Conservation (phyloP, 768 basidiomycete species). For the Neoboletus magnificus region DNA sequence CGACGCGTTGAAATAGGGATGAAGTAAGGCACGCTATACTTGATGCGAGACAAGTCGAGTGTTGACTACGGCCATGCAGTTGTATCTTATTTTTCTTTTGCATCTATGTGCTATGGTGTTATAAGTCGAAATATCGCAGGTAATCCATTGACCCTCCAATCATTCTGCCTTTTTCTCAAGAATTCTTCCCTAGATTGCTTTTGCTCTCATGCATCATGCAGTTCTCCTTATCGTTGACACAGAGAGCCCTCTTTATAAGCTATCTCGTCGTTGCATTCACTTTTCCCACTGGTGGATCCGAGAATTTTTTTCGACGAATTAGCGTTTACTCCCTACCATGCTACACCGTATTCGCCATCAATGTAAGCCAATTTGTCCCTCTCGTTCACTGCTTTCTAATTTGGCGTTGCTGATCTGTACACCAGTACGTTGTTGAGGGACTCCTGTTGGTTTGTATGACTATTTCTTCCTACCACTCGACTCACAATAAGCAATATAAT, state of each 20-base stretch:
- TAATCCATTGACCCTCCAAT: background rate
- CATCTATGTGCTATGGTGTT: slow-evolving; percentile 16
- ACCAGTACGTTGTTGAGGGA: slow-evolving; percentile 17
- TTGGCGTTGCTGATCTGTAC: background rate
- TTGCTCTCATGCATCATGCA: slow-evolving; percentile 12
- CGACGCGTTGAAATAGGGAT: slow-evolving; percentile 7
- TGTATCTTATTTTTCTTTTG: slow-evolving; percentile 20
- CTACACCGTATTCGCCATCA: slow-evolving; percentile 18
- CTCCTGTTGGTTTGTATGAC: slow-evolving; percentile 14
- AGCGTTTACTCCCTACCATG: slow-evolving; percentile 2
- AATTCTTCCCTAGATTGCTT: slow-evolving; percentile 1
- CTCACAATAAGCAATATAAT: background rate
- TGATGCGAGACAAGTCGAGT: background rate
- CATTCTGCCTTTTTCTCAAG: background rate
- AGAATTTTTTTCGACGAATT: background rate
- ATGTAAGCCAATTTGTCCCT: slow-evolving; percentile 5
- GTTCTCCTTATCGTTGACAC: slow-evolving; percentile 14
- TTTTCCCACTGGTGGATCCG: background rate
- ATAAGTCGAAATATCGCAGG: slow-evolving; percentile 3
- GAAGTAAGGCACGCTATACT: slow-evolving; percentile 6
- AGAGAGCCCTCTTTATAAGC: background rate
- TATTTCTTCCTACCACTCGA: background rate
- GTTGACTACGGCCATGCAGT: slow-evolving; percentile 2
- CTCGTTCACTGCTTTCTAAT: background rate
- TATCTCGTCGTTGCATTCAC: background rate